Base-by-base conservation (phyloP, 148 eudicot genomes). In the Nepenthes mirabilis region DNA sequence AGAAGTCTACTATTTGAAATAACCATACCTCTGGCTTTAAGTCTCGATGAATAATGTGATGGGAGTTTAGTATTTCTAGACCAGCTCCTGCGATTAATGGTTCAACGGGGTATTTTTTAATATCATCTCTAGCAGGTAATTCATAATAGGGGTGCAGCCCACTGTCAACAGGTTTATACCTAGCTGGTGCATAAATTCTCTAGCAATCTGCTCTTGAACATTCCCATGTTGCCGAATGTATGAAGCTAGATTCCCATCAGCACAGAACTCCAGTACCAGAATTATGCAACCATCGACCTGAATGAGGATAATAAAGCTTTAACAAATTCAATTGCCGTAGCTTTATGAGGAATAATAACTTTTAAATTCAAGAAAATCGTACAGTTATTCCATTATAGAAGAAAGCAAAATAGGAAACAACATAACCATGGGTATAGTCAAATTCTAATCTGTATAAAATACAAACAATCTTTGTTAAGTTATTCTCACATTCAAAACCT, bases 221-320 rank as follows among this genome's bases (percentile, higher is more conserved):
- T 76, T 65, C 45, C 84, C 80, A 64, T 65, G 71, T 9, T 43
- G 52, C 52, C 52, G 67, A 53, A 80, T 73, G 68, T 73, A 80
- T 54, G 80, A 67, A 37, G 78, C 78, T 2, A 80, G 69, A 65
- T 62, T 58, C n/a, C 84, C 84, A 7, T 80, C 81, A 54, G 74
- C 70, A 70, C 81, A 80, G 36, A 76, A 80, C 58, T 80, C 84
- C 62, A 76, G 68, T 14, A 76, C 81, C 65, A 76, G 63, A 64
- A 48, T 65, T 3, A 74, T 43, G 56, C 76, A 70, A 37, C 59
- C 78, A 58, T 74, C 76, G 49, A 48, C 73, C 83, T 79, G 64
- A 61, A n/a, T 14, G 68, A 61, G 32, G 34, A 51, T 3, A 14
- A 32, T 60, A 45, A 34, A 40, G 45, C 45, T 40, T 40, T 40